A percentile compares a stretch with the other conserved stretches of the same genome.
phyloP scores from a whole-genome alignment of 169 alveolate genomes.

The Plasmodium fragile region DNA sequence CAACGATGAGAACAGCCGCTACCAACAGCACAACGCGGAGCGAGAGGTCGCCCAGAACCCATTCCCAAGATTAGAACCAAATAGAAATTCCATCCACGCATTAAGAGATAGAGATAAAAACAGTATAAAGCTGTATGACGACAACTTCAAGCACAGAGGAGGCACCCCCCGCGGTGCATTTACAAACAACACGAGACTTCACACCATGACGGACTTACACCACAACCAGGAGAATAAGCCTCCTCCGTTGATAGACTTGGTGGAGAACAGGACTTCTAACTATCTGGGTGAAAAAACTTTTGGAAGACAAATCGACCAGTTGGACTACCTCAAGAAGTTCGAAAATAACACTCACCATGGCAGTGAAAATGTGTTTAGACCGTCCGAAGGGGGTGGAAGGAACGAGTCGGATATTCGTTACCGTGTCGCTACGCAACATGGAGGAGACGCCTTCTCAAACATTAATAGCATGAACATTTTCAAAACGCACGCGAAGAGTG shows the following conservation, averaged over 20 bases:
- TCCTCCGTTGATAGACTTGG: background rate
- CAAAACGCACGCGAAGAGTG: background rate
- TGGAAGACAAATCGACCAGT: background rate
- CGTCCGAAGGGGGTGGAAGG: background rate
- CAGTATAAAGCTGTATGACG: background rate
- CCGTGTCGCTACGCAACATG: background rate
- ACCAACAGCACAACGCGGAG: background rate
- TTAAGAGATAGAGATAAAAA: background rate
- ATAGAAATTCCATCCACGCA: background rate
- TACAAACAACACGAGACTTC: background rate
- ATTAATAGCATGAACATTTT: background rate
- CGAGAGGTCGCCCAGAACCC: background rate
- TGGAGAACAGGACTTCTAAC: background rate
- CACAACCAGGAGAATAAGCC: background rate
- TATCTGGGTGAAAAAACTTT: background rate
- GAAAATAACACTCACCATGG: background rate
- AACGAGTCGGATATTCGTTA: background rate
- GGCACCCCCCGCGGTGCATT: background rate
- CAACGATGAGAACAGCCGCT: background rate
- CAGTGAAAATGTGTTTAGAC: constrained; percentile 11
- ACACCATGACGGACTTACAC: background rate
- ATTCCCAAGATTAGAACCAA: background rate
- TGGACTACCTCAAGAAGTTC: background rate
- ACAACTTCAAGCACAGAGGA: background rate
- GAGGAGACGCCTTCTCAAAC: background rate